Base-by-base conservation (phyloP, 345 rosid genomes). In the Laguncularia racemosa region DNA sequence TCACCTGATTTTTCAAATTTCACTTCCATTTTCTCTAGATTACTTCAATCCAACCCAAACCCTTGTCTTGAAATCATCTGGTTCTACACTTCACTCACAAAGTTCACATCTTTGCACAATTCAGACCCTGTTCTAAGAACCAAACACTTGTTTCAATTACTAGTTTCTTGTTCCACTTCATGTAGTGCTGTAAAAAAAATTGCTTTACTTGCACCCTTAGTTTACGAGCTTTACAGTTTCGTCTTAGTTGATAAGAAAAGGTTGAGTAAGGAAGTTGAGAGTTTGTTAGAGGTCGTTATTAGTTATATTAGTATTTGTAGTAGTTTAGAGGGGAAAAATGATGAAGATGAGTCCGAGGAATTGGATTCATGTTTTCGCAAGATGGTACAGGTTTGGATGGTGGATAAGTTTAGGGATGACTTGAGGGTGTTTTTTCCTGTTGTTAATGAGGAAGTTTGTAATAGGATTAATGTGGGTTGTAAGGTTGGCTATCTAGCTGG, bases 61-160 rank as follows among this genome's bases (percentile, higher is more conserved):
- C 88, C 93, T 6, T 84, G 86, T 0, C 82, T 90, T 20, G 89
- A 90, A 17, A 55, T 80, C 61, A 56, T 80, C 26, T 90, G 91
- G 95, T 84, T 90, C 67, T 81, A 84, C 75, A 69, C 90, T 20
- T 83, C 91, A 2, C 21, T 84, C 57, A 20, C 75, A 0, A 78
- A 72, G 38, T 56, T 48, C 2, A 49, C 63, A n/a, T 51, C 71
- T 17, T 16, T 46, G 0, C 67, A 66, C 48, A 62, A 66, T 53
- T 66, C 68, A 20, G 51, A 48, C 40, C 73, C 60, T 46, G 60
- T 81, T 13, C 33, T 61, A 2, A 21, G 61, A 21, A 48, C 67
- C 19, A 78, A 76, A 47, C 76, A 81, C 48, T 61, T 83, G 61
- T 83, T 90, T 62, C 91, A 85, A 64, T 38, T 84, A 20, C 78